Conservation (phyloP, 2,329 filamentous ascomycete species). For the Zarea fungicola region DNA sequence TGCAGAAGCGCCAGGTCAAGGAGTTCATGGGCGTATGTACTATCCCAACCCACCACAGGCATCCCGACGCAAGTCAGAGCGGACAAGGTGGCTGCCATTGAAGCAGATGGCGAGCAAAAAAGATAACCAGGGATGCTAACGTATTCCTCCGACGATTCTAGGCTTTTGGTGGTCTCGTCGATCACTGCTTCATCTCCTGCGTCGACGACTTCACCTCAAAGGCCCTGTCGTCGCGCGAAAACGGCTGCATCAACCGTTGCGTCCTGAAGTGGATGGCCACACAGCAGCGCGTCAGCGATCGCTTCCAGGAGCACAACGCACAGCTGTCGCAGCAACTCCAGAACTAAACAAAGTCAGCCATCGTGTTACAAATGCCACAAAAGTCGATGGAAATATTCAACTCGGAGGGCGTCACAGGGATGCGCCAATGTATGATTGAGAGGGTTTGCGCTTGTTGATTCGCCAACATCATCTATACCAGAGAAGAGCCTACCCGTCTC, state of each 20-base stretch:
- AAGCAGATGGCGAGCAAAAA: no score
- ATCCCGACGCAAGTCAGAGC: neutral
- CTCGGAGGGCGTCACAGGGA: neutral
- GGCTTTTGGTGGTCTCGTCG: slow-evolving; percentile 47
- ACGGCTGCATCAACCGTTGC: slow-evolving; percentile 87
- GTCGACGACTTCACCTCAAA: slow-evolving; percentile 99
- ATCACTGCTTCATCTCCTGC: slow-evolving; percentile 94
- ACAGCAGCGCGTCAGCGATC: slow-evolving; percentile 82
- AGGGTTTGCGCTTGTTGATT: no score
- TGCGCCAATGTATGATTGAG: neutral
- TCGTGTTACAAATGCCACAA: neutral
- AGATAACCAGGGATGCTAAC: neutral
- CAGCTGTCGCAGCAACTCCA: slow-evolving; percentile 51
- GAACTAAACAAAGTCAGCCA: slow-evolving; percentile 30
- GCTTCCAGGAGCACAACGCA: slow-evolving; percentile 71
- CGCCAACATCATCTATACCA: neutral
- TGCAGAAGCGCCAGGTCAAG: slow-evolving; percentile 98
- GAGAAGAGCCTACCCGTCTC: no score
- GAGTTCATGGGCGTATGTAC: slow-evolving; percentile 90
- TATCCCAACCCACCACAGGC: slow-evolving; percentile 6
- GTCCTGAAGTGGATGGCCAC: slow-evolving; percentile 95
- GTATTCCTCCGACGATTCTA: slow-evolving; percentile 14
- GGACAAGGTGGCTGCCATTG: no score
- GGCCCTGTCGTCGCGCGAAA: slow-evolving; percentile 80
- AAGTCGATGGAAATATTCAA: no score